Evolutionary conservation across 2,329 filamentous ascomycete genomes (phyloP), one percentile per base, ranked within the genome.

Genomic region (Hirsutella thompsonii): DNA sequence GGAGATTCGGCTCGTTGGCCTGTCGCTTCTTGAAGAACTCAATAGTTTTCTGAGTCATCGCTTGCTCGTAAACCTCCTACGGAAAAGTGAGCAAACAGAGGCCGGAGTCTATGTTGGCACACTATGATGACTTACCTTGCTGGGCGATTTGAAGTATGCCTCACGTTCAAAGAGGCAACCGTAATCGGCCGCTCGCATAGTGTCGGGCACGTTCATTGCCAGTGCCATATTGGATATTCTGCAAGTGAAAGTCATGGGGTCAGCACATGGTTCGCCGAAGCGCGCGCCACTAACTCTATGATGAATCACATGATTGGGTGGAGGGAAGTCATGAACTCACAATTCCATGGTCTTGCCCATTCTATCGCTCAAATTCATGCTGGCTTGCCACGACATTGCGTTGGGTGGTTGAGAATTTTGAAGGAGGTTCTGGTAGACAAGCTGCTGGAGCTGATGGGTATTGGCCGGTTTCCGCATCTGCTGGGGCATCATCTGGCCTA

Each of bases 201-300:
- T 60, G 23, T 72, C 67, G 13, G 60, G 48, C 13, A 50, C 49
- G 3, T 59, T 61, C 46, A 66, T 59, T 6, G 69, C 69, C 14
- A 76, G 58, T 4, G 64, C 59, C 14, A 70, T 62, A 42, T 72
- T 74, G 13, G 70, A 61, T 36, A 74, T 65, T n/a, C 72, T 76
- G 42, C 32, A 19, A 42, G 20, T 18, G n/a, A n/a, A 19, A 16
- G n/a, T 9, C 14, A n/a, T 16, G 32, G 32, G 14, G n/a, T 9
- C 9, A 21, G 38, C n/a, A 38, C 29, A 26, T 36, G 10, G 37
- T 16, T 37, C 11, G 20, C 5, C 20, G 13, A 42, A 14, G 30
- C 26, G n/a, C 32, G n/a, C 11, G 19, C 23, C 23, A 26, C 23
- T 6, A 26, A 6, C 6, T 6, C 23, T 26, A 6, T 6, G 6